Evolutionary conservation across 345 rosid genomes (phyloP), one percentile per base, ranked within the genome.

Genomic region (Citrus inodora): DNA sequence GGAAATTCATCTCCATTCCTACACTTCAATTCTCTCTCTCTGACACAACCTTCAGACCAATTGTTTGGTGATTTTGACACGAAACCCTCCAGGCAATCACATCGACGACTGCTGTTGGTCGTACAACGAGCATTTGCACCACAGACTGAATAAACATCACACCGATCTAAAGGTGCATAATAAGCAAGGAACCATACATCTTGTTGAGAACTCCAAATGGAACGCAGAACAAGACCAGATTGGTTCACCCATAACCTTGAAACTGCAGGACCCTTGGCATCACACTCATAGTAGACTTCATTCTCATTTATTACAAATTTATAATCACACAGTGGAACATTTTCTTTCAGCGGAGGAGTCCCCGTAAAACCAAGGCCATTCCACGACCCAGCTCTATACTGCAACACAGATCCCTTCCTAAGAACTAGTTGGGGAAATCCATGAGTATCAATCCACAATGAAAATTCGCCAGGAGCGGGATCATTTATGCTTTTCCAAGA

Each of bases 21-120:
- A 61, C 92, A 89, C 0, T 67, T 69, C 24, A 86, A 70, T 9
- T 32, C 62, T 1, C 81, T 86, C 76, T 76, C 81, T 83, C 92
- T 77, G 2, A 80, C 80, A 42, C 92, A 89, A 67, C 90, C 92
- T n/a, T 71, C 80, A 0, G 90, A 82, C 83, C 92, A 87, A 76
- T 85, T 87, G 19, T 79, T 68, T 28, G 67, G 83, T 51, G 80
- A 85, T 48, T 59, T 82, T 6, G 92, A 89, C 7, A 63, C 64
- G 53, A 89, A 89, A 32, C 87, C 90, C 37, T 80, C 75, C 78
- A 85, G 35, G 78, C 92, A 89, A 27, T 63, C 78, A 71, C 92
- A 87, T 61, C 86, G 82, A 4, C 85, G 89, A 5, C 83, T 85
- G 3, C 80, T 86, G 64, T 82, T 78, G 7, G 80, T 79, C 71